A percentile compares a stretch with the other conserved stretches of the same genome.
Evolutionary conservation across 2,329 filamentous ascomycete species (phyloP).

Genomic region (Mycosphaerella sp.): DNA sequence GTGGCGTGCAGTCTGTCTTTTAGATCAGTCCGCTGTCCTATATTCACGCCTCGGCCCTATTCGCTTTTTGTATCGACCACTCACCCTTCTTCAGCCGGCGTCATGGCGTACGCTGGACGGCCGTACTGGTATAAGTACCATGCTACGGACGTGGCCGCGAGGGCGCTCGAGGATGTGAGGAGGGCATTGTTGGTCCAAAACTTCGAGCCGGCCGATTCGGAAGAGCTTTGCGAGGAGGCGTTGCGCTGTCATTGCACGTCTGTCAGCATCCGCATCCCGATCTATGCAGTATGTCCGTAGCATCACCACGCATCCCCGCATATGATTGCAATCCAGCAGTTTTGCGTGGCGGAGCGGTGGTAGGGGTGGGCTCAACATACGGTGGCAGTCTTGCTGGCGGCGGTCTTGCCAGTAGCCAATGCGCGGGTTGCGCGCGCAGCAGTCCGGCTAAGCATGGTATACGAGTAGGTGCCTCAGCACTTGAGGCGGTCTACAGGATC

Average conservation of each 20-base stretch:
- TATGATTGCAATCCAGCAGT: neutral
- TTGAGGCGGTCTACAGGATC: constrained; percentile 27
- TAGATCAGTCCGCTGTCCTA: constrained; percentile 14
- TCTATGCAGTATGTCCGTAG: neutral
- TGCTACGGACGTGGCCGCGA: constrained; percentile 81
- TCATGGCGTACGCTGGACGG: constrained; percentile 78
- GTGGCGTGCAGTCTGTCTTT: constrained; percentile 74
- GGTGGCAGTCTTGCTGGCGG: constrained; percentile 42
- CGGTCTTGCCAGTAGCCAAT: constrained; percentile 70
- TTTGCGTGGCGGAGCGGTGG: constrained; percentile 4
- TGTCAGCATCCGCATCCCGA: constrained; percentile 17
- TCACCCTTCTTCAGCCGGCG: constrained; percentile 96
- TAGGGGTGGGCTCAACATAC: constrained; percentile 33
- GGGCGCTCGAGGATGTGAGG: constrained; percentile 76
- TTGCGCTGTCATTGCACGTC: constrained; percentile 42
- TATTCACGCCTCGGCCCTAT: constrained; percentile 2
- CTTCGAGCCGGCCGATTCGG: constrained; percentile 62
- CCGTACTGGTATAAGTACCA: constrained; percentile 99
- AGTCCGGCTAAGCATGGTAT: constrained; percentile 88
- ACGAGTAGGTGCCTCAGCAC: constrained; percentile 28
- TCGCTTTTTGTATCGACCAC: constrained; percentile 32
- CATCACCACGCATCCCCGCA: neutral
- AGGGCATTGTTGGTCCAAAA: constrained; percentile 77
- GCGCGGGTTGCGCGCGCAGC: constrained; percentile 82
- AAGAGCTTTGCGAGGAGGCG: constrained; percentile 64